Evolutionary conservation across 2,329 filamentous ascomycete genomes (phyloP).

Genomic region (Botryotinia calthae): DNA sequence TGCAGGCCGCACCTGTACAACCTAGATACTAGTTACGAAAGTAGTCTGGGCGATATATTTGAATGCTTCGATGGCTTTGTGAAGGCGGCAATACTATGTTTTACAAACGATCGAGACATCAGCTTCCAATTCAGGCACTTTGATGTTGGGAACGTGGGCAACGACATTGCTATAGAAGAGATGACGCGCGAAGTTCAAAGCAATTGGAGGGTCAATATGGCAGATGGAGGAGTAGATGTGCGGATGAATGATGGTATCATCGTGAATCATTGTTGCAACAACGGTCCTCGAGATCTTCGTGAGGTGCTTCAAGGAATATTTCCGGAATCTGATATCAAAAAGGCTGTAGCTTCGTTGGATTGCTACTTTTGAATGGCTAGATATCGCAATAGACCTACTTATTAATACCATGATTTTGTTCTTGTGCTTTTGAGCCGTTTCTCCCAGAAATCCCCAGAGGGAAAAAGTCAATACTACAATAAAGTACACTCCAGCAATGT

Average conservation of each 20-base stretch:
- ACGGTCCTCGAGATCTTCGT: conserved; percentile 8
- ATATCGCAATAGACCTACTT: neutral
- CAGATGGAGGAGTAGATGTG: conserved; percentile 6
- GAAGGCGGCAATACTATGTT: neutral
- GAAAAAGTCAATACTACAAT: neutral
- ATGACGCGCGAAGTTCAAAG: conserved; percentile 13
- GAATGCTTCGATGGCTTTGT: conserved; percentile 10
- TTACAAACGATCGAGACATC: neutral
- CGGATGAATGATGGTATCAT: conserved; percentile 7
- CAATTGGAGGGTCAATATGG: conserved; percentile 9
- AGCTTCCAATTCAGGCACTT: conserved; percentile 7
- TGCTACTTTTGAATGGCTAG: conserved; percentile 17
- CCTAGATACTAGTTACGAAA: neutral
- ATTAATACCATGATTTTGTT: neutral
- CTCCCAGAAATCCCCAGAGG: neutral
- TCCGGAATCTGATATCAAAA: neutral
- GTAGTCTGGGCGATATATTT: conserved; percentile 5
- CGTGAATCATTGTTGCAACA: neutral
- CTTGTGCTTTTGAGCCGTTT: neutral
- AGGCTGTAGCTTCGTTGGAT: neutral
- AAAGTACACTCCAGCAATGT: neutral
- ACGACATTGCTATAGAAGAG: conserved; percentile 11
- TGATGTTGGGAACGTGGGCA: conserved; percentile 12
- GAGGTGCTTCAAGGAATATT: conserved; percentile 11
- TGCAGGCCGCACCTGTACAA: conserved; percentile 21